Percentiles rank a stretch among this genome's conserved stretches.
Conservation (phyloP, 179 eudicot species). For the Spergularia azorica region DNA sequence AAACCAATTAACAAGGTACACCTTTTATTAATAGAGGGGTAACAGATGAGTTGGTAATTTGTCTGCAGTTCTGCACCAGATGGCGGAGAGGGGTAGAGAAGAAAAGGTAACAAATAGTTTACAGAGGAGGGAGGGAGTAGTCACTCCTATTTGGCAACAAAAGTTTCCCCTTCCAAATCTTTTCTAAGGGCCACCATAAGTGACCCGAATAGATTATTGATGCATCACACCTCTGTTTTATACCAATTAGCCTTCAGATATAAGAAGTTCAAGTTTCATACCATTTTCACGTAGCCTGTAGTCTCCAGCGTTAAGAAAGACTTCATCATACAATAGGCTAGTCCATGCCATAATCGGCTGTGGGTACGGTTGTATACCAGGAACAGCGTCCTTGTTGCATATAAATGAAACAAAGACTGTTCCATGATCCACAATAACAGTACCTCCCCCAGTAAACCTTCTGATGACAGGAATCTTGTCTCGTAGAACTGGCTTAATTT, state of each 20-base stretch:
- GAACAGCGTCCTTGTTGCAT: slow-evolving; percentile 82
- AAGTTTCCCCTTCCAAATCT: not conserved
- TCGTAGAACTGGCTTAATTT: slow-evolving; percentile 53
- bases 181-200: not conserved
- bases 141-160: not conserved
- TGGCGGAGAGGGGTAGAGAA: not conserved
- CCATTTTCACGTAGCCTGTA: slow-evolving; percentile 89
- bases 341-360: slow-evolving; percentile 93
- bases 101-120: not conserved
- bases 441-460: slow-evolving; percentile 95
- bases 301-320: slow-evolving; percentile 59
- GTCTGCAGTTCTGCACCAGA: not conserved
- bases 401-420: slow-evolving; percentile 85
- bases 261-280: slow-evolving; percentile 26
- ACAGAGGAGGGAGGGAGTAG: not conserved
- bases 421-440: slow-evolving; percentile 84
- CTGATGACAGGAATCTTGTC: slow-evolving; percentile 79
- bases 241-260: not conserved
- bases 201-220: not conserved
- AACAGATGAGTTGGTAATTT: too few relatives aligned
- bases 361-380: slow-evolving; percentile 81
- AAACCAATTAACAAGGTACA: too few relatives aligned
- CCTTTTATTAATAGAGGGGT: too few relatives aligned
- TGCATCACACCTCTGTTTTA: not conserved
- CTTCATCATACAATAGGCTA: slow-evolving; percentile 67